These are phyloP conservation scores for Candida methanosorbosa DNA, from an alignment of 805 yeast genomes.

Conservation along the genomic window DNA sequence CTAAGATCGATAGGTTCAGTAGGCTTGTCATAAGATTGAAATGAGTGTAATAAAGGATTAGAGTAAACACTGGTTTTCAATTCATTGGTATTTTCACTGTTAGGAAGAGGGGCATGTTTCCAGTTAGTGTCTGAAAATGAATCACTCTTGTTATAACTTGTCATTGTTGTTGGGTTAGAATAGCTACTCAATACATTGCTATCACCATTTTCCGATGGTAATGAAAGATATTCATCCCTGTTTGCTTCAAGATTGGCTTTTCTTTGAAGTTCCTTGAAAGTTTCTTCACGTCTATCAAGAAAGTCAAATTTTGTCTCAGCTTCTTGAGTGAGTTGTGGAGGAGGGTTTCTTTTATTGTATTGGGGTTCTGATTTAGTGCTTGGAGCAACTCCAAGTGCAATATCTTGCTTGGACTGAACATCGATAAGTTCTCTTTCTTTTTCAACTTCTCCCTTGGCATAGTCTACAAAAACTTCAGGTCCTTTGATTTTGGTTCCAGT, in stretches of 20 bases:
- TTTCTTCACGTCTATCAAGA: constrained; percentile 20
- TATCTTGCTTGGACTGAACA: constrained; percentile 2
- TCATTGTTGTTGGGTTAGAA: constrained; percentile 16
- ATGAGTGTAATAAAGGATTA: constrained; percentile 13
- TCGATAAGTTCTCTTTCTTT: not conserved
- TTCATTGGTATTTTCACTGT: constrained; percentile 1
- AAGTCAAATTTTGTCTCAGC: constrained; percentile 18
- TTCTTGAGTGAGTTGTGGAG: constrained; percentile 18
- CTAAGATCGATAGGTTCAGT: constrained; percentile 8
- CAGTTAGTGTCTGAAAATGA: too few relatives aligned
- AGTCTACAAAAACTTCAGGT: constrained; percentile 61
- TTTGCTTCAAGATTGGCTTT: constrained; percentile 17
- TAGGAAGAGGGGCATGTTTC: too few relatives aligned
- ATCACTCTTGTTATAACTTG: constrained; percentile 10
- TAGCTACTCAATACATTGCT: not conserved
- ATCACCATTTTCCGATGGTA: not conserved
- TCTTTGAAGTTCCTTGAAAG: constrained; percentile 19
- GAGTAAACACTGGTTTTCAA: constrained; percentile 10
- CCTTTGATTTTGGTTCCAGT: constrained; percentile 57
- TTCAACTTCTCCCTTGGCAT: constrained; percentile 21
- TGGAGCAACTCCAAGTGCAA: constrained; percentile 11
- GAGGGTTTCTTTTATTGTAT: constrained; percentile 7
- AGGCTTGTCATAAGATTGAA: constrained; percentile 9
- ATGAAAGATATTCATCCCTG: not conserved
- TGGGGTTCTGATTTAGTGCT: constrained; percentile 2